A percentile compares a stretch with the other conserved stretches of the same genome.
Conservation (phyloP, 306 rosid genomes). For the Psophocarpus tetragonolobus region DNA sequence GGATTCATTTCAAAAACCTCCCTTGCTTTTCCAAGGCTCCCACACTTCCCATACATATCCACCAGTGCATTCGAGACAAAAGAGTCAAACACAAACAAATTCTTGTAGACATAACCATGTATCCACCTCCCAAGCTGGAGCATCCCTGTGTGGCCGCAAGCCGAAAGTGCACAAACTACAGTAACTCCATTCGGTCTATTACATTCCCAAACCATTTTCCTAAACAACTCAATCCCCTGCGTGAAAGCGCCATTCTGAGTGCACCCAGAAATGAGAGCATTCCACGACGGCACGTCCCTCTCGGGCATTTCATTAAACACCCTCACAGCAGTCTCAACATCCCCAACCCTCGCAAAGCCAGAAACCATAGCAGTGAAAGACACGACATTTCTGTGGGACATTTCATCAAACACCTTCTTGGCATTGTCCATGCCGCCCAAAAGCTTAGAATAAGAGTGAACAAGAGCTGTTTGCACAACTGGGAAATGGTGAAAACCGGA, state of each 20-base stretch:
- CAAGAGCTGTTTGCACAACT: constrained; percentile 69
- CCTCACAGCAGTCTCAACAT: constrained; percentile 50
- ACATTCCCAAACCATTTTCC: constrained; percentile 47
- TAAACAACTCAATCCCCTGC: constrained; percentile 63
- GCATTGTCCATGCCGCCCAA: constrained; percentile 39
- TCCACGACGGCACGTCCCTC: constrained; percentile 78
- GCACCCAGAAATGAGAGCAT: constrained; percentile 71
- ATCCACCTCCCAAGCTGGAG: constrained; percentile 80
- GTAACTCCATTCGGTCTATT: constrained; percentile 66
- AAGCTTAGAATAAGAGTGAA: constrained; percentile 54
- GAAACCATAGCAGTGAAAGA: constrained; percentile 72
- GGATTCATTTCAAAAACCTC: constrained; percentile 58
- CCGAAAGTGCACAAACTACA: constrained; percentile 69
- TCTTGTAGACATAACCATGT: constrained; percentile 65
- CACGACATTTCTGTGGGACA: constrained; percentile 64
- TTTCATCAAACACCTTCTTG: constrained; percentile 65
- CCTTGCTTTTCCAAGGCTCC: constrained; percentile 56
- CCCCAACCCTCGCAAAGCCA: constrained; percentile 63
- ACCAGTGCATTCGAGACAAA: constrained; percentile 65
- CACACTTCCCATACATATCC: constrained; percentile 92
- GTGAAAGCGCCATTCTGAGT: constrained; percentile 73
- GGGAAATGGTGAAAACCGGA: constrained; percentile 59
- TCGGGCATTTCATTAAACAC: constrained; percentile 67
- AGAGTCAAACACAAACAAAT: constrained; percentile 45
- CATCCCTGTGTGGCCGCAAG: constrained; percentile 79